These are phyloP conservation scores for Anethum foeniculum DNA, from an alignment of 140 eudicot genomes.

Conservation along the genomic window DNA sequence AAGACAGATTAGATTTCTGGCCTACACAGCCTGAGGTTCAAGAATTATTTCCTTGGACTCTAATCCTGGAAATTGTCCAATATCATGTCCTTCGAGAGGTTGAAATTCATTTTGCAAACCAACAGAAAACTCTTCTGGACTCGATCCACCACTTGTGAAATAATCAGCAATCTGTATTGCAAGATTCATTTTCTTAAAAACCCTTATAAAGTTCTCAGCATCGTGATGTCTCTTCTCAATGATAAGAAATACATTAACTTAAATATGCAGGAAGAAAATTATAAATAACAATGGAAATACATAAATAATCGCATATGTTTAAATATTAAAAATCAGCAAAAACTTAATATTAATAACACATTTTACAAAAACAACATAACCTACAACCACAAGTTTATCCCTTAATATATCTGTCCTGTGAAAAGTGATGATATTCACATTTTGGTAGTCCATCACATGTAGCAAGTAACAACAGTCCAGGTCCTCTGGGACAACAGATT, in stretches of 20 bases:
- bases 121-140: constrained; percentile 75
- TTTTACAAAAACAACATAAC: not conserved
- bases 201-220: not conserved
- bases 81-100: constrained; percentile 66
- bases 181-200: not conserved
- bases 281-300: not conserved
- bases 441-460: not conserved
- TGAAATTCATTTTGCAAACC: constrained; percentile 71
- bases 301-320: not conserved
- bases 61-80: constrained; percentile 86
- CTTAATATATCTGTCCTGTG: not conserved
- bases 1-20: not conserved
- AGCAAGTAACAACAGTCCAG: not conserved
- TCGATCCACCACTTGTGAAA: constrained; percentile 56
- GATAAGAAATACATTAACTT: not conserved
- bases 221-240: not conserved
- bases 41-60: constrained; percentile 26
- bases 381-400: not conserved
- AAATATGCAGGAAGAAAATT: not conserved
- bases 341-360: not conserved
- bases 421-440: constrained; percentile 2
- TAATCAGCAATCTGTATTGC: constrained; percentile 67
- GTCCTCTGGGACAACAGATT: not conserved
- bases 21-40: constrained; percentile 33
- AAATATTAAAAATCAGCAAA: not conserved